Evolutionary conservation across 2,329 filamentous ascomycete genomes (phyloP), one percentile per base, ranked within the genome.

Genomic region (Talaromyces marneffei): DNA sequence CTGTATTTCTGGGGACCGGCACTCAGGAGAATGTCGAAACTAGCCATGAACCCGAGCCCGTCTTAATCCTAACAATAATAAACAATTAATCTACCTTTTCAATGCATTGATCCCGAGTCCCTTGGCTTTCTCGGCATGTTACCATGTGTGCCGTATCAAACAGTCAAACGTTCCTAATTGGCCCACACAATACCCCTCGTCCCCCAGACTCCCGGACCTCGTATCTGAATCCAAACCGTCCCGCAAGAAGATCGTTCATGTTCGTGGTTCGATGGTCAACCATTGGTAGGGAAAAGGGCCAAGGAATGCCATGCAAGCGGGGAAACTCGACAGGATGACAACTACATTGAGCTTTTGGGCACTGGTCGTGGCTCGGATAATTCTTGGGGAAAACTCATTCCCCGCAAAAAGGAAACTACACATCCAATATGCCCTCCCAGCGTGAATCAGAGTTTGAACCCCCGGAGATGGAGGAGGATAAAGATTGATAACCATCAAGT

Each of bases 1-100:
- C 64, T 79, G 18, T 79, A 74, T 64, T 78, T 78, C 67, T 76
- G 74, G 57, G 75, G 75, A 1, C 67, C 69, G 6, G 67, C 62
- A 52, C 68, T 77, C 58, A 67, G 75, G 56, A 64, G 54, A 37
- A 66, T 68, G 62, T 74, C 71, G 27, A 75, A 70, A 63, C 64
- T 77, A 64, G 77, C 67, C 67, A 77, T 31, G 52, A 27, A 55
- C 14, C 42, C 52, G 16, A 55, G 33, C 20, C 14, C 16, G 16
- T 50, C n/a, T 52, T 33, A 3, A 33, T n/a, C 20, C 10, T 14
- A 23, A 2, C 29, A 20, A 48, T 16, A 20, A 31, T 7, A 20
- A 2, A 20, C 1, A 52, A n/a, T 29, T n/a, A n/a, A n/a, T 48
- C 12, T 29, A 3, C 29, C 14, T 27, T 14, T 48, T 10, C 7